These are phyloP conservation scores for Nannizziopsis barbatae DNA, from an alignment of 2,329 filamentous ascomycete genomes.

Conservation along the genomic window DNA sequence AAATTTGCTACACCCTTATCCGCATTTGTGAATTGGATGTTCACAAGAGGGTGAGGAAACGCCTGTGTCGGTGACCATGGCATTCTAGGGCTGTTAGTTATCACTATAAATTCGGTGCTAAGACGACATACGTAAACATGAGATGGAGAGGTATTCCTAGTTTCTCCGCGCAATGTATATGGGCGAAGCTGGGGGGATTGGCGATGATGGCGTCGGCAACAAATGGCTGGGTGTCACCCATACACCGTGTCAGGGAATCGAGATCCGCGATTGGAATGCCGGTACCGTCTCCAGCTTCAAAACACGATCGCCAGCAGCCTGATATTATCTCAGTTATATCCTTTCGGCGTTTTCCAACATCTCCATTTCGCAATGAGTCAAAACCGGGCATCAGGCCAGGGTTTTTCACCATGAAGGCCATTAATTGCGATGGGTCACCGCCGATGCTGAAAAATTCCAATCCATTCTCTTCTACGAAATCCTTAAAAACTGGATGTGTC, in stretches of 20 bases:
- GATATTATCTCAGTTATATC: slow-evolving; percentile 70
- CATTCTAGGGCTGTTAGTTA: slow-evolving; percentile 46
- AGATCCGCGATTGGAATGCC: slow-evolving; percentile 42
- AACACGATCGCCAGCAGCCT: slow-evolving; percentile 78
- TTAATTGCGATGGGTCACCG: slow-evolving; percentile 63
- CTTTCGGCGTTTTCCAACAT: slow-evolving; percentile 61
- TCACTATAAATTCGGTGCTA: background rate
- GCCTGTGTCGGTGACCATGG: slow-evolving; percentile 78
- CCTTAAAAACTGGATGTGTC: slow-evolving; percentile 58
- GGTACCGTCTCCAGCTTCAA: slow-evolving; percentile 62
- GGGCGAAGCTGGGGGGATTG: slow-evolving; percentile 68
- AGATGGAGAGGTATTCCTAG: slow-evolving; percentile 66
- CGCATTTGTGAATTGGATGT: slow-evolving; percentile 64
- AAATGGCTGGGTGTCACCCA: slow-evolving; percentile 51
- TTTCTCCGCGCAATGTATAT: slow-evolving; percentile 68
- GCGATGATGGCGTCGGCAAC: slow-evolving; percentile 82
- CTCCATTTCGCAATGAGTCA: slow-evolving; percentile 62
- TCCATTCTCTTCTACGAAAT: slow-evolving; percentile 57
- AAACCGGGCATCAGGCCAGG: slow-evolving; percentile 75
- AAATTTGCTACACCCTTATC: slow-evolving; percentile 71
- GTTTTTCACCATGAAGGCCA: slow-evolving; percentile 89
- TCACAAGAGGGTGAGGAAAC: slow-evolving; percentile 77
- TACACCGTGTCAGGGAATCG: slow-evolving; percentile 38
- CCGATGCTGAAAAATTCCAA: slow-evolving; percentile 68
- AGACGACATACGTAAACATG: slow-evolving; percentile 64